Base-by-base conservation (phyloP, 768 basidiomycete genomes). In the Naematelia aurantialba region DNA sequence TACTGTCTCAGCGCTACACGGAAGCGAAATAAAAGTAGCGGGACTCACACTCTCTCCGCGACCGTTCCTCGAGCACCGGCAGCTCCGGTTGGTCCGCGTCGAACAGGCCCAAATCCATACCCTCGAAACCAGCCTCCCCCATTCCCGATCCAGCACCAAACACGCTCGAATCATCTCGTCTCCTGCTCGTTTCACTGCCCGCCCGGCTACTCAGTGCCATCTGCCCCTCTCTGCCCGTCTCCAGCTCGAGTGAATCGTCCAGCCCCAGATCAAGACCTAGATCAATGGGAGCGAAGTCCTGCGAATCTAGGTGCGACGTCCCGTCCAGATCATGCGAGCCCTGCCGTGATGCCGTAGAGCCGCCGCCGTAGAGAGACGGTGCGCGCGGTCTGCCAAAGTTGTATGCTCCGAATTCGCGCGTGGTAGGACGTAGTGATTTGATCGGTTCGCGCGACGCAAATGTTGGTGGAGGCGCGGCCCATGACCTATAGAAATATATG, bases 21-120 rank as follows among this genome's bases (percentile, higher is more conserved):
- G 46, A 11, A 8, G 12, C 82, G 19, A 24, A 44, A 2, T 22
- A 14, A 8, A 34, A 19, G n/a, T n/a, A n/a, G n/a, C n/a, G 12
- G 25, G 1, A 70, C 77, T 62, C 61, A 75, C 77, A 64, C 42
- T 72, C 87, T 76, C 91, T 84, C 71, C 85, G 82, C 80, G 47
- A 78, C 78, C 65, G 39, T 12, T 80, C 80, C 39, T 85, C 88
- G 59, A 90, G 85, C 58, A 89, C 27, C 4, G 12, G 34, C 24
- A 53, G 29, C 17, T 45, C 12, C 19, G n/a, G 82, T 17, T 39
- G 34, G 34, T 39, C 34, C 17, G 34, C 8, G 34, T 39, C 34
- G 34, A 39, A 39, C 34, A 39, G 34, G 8, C 34, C 34, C 34
- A 39, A 39, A 39, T 39, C 34, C 34, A 39, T 39, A 8, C 34